Conservation (phyloP, 257 asterid genomes). For the Nicotiana attenuata region DNA sequence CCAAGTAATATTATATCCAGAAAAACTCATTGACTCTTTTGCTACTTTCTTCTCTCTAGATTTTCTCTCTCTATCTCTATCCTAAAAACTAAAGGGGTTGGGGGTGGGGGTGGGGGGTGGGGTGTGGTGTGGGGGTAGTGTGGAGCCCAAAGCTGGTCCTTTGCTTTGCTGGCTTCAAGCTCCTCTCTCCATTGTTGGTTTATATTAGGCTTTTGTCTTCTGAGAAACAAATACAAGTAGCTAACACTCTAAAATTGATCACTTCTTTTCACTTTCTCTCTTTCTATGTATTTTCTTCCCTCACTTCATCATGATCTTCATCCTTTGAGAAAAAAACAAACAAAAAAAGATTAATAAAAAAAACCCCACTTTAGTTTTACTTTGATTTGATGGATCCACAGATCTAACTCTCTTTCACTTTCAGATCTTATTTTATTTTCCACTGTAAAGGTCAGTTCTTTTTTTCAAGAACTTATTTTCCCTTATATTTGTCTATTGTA, state of each 20-base stretch:
- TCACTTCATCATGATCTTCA: conserved; percentile 26
- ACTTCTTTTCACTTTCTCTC: conserved; percentile 10
- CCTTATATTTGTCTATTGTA: too few species aligned
- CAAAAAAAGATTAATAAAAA: neutral
- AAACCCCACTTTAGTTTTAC: neutral
- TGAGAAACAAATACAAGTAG: conserved; percentile 36
- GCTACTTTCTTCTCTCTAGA: conserved; percentile 6
- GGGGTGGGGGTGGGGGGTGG: neutral
- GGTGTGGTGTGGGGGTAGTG: neutral
- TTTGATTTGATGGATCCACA: conserved; percentile 52
- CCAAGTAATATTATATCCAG: neutral
- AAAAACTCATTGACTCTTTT: neutral
- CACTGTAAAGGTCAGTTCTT: conserved; percentile 33
- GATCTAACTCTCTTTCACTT: conserved; percentile 52
- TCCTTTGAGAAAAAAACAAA: conserved; percentile 18
- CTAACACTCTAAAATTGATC: conserved; percentile 8
- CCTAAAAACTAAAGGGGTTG: neutral
- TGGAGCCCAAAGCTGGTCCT: conserved; percentile 64
- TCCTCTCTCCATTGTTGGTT: conserved; percentile 49
- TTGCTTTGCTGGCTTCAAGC: conserved; percentile 75
- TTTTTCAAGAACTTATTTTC: neutral
- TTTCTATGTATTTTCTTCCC: neutral
- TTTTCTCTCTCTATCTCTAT: neutral
- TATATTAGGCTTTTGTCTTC: conserved; percentile 69
- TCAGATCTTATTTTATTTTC: conserved; percentile 44